phyloP scores from a whole-genome alignment of 2,329 filamentous ascomycete genomes.

The Onygena corvina region DNA sequence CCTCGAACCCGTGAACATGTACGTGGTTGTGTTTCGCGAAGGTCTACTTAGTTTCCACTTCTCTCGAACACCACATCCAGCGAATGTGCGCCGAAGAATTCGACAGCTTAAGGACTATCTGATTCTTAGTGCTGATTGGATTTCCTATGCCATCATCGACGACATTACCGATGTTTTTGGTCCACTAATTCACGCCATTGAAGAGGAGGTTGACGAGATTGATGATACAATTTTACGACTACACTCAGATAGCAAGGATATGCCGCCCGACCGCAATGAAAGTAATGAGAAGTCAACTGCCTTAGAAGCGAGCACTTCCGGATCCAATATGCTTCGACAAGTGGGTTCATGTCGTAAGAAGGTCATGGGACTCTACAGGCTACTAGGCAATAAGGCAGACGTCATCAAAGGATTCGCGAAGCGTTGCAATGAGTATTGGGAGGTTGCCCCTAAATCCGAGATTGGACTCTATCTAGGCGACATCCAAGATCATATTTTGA shows the following conservation, averaged over 20 bases:
- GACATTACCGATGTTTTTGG: constrained; percentile 96
- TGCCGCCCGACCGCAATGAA: not conserved
- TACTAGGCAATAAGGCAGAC: constrained; percentile 93
- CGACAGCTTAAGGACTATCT: constrained; percentile 90
- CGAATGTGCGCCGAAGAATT: constrained; percentile 87
- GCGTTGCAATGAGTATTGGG: constrained; percentile 94
- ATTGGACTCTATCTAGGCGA: constrained; percentile 96
- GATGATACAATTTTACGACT: constrained; percentile 80
- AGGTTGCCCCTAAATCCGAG: constrained; percentile 85
- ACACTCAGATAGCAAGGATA: constrained; percentile 48
- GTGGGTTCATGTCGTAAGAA: constrained; percentile 93
- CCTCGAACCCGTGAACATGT: constrained; percentile 92
- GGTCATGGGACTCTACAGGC: constrained; percentile 87
- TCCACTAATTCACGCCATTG: constrained; percentile 81
- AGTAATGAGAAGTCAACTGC: constrained; percentile 23
- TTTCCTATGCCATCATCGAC: constrained; percentile 94
- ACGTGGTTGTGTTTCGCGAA: constrained; percentile 90
- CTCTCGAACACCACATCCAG: constrained; percentile 86
- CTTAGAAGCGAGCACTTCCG: constrained; percentile 37
- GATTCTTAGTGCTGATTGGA: constrained; percentile 90
- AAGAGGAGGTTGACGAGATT: constrained; percentile 93
- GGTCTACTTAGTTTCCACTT: constrained; percentile 96
- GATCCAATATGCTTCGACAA: constrained; percentile 76
- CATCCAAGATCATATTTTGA: constrained; percentile 98
- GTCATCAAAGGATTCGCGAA: constrained; percentile 99